Base-by-base conservation (phyloP, 441 rosid genomes). In the Brassica hybrid region DNA sequence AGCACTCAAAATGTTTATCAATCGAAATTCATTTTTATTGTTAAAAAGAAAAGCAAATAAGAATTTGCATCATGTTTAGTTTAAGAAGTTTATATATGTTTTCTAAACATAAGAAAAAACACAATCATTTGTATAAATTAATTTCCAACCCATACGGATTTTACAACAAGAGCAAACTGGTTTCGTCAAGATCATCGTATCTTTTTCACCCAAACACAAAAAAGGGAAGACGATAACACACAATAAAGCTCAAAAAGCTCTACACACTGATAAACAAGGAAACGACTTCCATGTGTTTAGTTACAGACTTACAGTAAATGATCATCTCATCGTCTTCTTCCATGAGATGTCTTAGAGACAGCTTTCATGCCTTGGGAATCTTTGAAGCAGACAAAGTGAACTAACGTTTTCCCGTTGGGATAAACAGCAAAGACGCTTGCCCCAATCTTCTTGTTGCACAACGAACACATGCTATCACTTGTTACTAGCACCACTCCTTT, bases 331-430 rank as follows among this genome's bases (percentile, higher is more conserved):
- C 92, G 84, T 86, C 81, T 94, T 80, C 93, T 86, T 38, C 84
- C 76, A 4, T 90, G 80, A 13, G 88, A 70, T 75, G 89, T 89
- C 81, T 88, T 96, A 27, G 82, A 83, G 38, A 90, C 94, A 66
- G 92, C 96, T 85, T 94, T 91, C 97, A 96, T 94, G 50, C 88
- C 89, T 72, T 94, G 99, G 0, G 97, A 94, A 72, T 94, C 98
- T 79, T 88, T 88, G 71, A 96, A 96, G 85, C 99, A 94, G 71
- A 92, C 99, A 43, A 96, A 96, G 84, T 96, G 98, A 48, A 91
- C 99, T 0, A 94, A 83, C 0, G 99, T 90, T 80, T 84, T 91
- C 70, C 98, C 94, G 41, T 86, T 91, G 14, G 98, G 99, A 74
- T 94, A 96, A 63, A 92, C 96, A 4, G 99, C 98, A 77, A 96